phyloP scores from a whole-genome alignment of 805 yeast genomes.

The Kuraishia piskuri region DNA sequence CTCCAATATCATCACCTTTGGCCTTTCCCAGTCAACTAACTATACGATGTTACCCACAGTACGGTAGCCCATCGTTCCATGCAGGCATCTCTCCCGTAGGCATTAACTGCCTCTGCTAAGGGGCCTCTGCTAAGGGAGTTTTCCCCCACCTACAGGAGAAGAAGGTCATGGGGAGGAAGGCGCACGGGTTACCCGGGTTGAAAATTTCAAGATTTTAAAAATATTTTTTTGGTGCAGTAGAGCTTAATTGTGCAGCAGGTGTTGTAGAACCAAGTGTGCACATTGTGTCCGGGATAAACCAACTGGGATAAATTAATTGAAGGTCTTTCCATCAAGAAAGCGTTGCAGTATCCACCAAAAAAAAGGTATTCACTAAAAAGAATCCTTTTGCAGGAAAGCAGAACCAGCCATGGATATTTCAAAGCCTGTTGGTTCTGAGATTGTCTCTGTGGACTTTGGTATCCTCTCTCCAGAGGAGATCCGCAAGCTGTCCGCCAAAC shows the following conservation, averaged over 20 bases:
- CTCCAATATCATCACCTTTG: too few species aligned
- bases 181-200: neutral
- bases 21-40: too few species aligned
- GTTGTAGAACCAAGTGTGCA: neutral
- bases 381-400: neutral
- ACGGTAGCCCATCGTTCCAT: too few species aligned
- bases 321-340: neutral
- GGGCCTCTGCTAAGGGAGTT: too few species aligned
- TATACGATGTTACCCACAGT: too few species aligned
- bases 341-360: neutral
- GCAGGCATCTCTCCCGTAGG: too few species aligned
- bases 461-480: conserved; percentile 77
- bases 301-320: neutral
- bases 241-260: neutral
- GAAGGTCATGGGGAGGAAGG: neutral
- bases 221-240: neutral
- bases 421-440: conserved; percentile 92
- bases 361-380: neutral
- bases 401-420: conserved; percentile 75
- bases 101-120: too few species aligned
- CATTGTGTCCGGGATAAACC: neutral
- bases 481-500: conserved; percentile 83
- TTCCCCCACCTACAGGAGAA: too few species aligned
- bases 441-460: conserved; percentile 86
- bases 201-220: neutral